Evolutionary conservation across 176 grass and related monocot species (phyloP), one percentile per base, ranked within the genome.

Genomic region (Oryza officinalis): DNA sequence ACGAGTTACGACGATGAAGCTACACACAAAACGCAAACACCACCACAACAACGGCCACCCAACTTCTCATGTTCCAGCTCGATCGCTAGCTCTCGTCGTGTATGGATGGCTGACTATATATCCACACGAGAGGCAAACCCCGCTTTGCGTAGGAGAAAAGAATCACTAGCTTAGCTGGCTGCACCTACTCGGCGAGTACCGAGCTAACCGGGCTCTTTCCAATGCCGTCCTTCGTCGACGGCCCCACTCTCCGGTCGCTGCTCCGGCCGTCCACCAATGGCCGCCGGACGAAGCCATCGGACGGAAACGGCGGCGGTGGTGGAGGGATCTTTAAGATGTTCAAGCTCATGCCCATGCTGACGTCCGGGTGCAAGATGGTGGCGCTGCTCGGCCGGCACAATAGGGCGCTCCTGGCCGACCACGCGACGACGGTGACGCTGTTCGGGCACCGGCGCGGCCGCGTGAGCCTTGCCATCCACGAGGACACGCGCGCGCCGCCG

Each of bases 281-380:
- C 13, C 90, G 95, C 17, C 95, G 90, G 22, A 59, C 85, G 4
- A 97, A 94, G 86, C 46, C 74, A 10, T 50, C 83, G 0, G 70
- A 83, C 74, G 60, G 46, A 31, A 7, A 83, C 5, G n/a, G 41
- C 4, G 40, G 80, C 6, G 45, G 75, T 49, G 43, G 83, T 10
- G 67, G 89, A 4, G 79, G 92, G 2, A 78, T 98, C 83, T 98
- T 98, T 23, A 89, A 88, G 83, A 93, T 95, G 89, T 98, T 95
- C 85, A 98, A 98, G 89, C 89, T 98, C 30, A 81, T 95, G 44
- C 96, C 96, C 4, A 95, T 98, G 96, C 93, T 98, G 11, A 80
- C 89, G 18, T 98, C 95, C 2, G 95, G 95, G 10, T 97, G 95
- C 92, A 97, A 97, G 87, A 93, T 97, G 95, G 95, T 94, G 73